Evolutionary conservation across 2,329 filamentous ascomycete species (phyloP), one percentile per base, ranked within the genome.

Genomic region (Aspergillus sp.): DNA sequence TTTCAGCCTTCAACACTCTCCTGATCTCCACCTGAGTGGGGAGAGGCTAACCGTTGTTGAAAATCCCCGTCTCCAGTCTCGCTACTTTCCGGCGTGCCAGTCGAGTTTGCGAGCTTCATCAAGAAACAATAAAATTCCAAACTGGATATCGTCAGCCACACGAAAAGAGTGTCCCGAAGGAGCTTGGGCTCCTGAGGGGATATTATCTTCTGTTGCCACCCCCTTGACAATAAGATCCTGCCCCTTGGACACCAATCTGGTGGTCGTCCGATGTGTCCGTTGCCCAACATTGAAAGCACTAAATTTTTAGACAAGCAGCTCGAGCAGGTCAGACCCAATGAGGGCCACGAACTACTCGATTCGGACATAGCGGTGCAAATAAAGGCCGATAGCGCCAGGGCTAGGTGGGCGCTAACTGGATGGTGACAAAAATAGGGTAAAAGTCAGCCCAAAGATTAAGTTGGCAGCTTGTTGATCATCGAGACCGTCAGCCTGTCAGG

Each of bases 391-490:
- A 53, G 55, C 30, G 32, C 32, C 15, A 30, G 20, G 17, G 17
- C 55, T 57, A 57, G 50, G 39, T 50, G 44, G 41, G 39, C 50
- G 55, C 55, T 50, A 54, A 54, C 26, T 48, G 26, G 20, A 8
- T 15, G 17, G 13, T 30, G 55, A 53, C 44, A 47, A 57, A 57
- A 53, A 49, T 57, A 57, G 53, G 53, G 47, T 49, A 43, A 38
- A 17, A 26, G 43, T 18, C 41, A 52, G 39, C 24, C 55, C 38
- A 32, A 22, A 49, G 26, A 39, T 53, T 48, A 17, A 41, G 32
- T 54, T 57, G 41, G 45, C 55, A 50, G 49, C 32, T 53, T 8
- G 50, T 17, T 44, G 55, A 53, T 56, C 47, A 51, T 44, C 18
- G 36, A n/a, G 48, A 30, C 30, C 36, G 39, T 55, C 47, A 49